Evolutionary conservation across 2,329 filamentous ascomycete species (phyloP).

Genomic region (Capronia coronata): DNA sequence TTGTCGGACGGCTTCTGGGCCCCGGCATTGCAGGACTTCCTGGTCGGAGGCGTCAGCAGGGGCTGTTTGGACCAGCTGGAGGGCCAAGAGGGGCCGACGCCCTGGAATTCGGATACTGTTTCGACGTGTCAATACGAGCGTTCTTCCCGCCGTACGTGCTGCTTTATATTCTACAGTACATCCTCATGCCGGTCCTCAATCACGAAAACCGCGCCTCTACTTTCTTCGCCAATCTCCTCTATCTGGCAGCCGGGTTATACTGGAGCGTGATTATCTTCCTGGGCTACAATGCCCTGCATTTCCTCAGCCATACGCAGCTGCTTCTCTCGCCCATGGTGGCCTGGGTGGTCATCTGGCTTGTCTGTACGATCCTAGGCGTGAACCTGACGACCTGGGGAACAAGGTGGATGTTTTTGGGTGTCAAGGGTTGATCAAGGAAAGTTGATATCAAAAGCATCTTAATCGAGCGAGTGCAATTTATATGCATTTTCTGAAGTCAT

Average conservation of each 20-base stretch:
- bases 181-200: constrained; percentile 55
- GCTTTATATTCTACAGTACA: constrained; percentile 60
- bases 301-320: constrained; percentile 61
- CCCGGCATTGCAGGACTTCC: constrained; percentile 43
- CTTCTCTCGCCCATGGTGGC: constrained; percentile 57
- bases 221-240: constrained; percentile 60
- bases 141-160: constrained; percentile 64
- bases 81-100: constrained; percentile 45
- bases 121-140: constrained; percentile 61
- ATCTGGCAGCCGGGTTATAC: constrained; percentile 59
- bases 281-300: constrained; percentile 62
- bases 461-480: background rate
- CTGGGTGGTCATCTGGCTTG: constrained; percentile 54
- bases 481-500: background rate
- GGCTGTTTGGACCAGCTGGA: constrained; percentile 52
- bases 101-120: constrained; percentile 65
- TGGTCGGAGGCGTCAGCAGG: constrained; percentile 45
- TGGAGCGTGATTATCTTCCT: constrained; percentile 64
- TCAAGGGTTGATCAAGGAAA: constrained; percentile 25
- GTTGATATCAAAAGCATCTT: background rate
- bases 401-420: constrained; percentile 41
- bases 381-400: constrained; percentile 42
- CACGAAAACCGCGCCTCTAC: constrained; percentile 41
- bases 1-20: constrained; percentile 56
- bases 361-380: constrained; percentile 44